Conservation (phyloP, 2,329 filamentous ascomycete species). For the Chaetoscypha palmicola region DNA sequence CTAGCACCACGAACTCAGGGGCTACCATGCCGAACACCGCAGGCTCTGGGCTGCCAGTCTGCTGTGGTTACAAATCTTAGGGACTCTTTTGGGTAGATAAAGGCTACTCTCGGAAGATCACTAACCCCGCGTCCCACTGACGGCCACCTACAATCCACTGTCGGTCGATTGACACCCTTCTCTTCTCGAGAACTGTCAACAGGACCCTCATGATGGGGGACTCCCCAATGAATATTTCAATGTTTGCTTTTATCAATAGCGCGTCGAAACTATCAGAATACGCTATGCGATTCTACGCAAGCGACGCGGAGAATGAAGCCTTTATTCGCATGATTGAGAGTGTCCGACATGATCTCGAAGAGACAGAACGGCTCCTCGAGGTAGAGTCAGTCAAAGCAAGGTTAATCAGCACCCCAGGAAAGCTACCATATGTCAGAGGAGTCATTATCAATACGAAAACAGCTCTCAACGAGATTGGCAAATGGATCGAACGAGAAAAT, state of each 20-base stretch:
- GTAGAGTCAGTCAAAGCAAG: not conserved
- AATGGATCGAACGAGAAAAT: not conserved
- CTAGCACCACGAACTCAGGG: no score
- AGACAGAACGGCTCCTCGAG: conserved; percentile 3
- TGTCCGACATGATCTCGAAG: conserved; percentile 1
- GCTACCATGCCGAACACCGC: no score
- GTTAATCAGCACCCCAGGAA: not conserved
- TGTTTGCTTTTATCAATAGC: not conserved
- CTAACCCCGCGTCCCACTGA: no score
- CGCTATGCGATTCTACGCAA: not conserved
- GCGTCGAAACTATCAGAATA: not conserved
- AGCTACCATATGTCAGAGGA: conserved; percentile 1
- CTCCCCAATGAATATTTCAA: not conserved
- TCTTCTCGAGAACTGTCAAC: no score
- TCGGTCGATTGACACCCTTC: no score
- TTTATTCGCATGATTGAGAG: conserved; percentile 3
- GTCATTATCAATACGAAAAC: conserved; percentile 1
- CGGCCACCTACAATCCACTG: no score
- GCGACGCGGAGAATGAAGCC: not conserved
- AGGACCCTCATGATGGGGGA: not conserved
- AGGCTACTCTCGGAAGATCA: no score
- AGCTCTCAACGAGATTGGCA: conserved; percentile 2
- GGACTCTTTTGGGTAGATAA: no score
- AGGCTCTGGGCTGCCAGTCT: no score
- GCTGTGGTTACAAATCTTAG: no score